A percentile compares a stretch with the other conserved stretches of the same genome.
Evolutionary conservation across 345 rosid species (phyloP).

Genomic region (Boechera divaricarpa): DNA sequence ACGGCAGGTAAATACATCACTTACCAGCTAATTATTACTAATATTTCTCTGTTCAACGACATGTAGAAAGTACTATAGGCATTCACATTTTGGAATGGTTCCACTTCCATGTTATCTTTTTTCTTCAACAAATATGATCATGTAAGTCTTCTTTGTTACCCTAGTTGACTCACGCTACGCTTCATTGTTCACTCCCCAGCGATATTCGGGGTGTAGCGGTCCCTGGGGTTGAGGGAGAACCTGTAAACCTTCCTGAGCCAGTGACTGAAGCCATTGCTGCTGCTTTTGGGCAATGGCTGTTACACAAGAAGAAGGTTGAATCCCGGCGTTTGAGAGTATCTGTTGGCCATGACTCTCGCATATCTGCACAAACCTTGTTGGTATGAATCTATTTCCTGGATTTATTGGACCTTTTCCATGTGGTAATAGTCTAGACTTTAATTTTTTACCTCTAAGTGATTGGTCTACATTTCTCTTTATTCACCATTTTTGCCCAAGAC

Average conservation of each 20-base stretch:
- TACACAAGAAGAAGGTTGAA: conserved; percentile 66
- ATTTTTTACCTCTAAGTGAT: background rate
- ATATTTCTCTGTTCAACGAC: background rate
- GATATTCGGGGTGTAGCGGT: conserved; percentile 97
- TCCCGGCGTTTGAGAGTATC: conserved; percentile 63
- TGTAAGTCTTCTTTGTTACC: background rate
- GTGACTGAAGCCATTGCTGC: conserved; percentile 94
- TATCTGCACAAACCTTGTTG: conserved; percentile 80
- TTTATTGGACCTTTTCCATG: conserved; percentile 1
- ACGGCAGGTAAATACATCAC: conserved; percentile 73
- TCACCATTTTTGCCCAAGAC: background rate
- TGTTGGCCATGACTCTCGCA: conserved; percentile 94
- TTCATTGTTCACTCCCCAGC: conserved; percentile 46
- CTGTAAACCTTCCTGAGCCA: conserved; percentile 76
- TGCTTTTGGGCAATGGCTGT: conserved; percentile 89
- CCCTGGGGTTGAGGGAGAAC: conserved; percentile 94
- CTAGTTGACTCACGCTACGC: conserved; percentile 9
- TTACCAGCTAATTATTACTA: conserved; percentile 7
- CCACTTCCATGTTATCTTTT: background rate
- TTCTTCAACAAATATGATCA: background rate
- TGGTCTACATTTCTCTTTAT: background rate
- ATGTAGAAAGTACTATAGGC: background rate
- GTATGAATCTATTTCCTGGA: conserved; percentile 42
- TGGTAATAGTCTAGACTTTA: background rate
- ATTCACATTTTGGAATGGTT: conserved; percentile 15